Evolutionary conservation across 2,329 filamentous ascomycete species (phyloP).

Genomic region (Nemania sp.): DNA sequence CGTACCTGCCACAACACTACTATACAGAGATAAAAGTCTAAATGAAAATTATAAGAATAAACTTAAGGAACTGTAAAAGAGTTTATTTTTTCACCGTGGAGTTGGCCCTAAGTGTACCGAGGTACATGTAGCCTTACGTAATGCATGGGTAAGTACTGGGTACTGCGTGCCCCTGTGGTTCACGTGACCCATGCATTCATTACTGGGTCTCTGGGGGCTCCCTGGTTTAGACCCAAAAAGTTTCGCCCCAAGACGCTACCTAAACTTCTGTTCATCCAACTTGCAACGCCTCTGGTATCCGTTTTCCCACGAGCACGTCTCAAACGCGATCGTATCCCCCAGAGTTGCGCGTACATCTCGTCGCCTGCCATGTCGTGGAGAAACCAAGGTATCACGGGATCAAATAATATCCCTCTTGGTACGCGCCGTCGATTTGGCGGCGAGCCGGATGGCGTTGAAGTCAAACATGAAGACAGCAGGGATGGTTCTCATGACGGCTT

Average conservation of each 20-base stretch:
- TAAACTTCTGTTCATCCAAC: neutral
- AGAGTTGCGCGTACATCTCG: neutral
- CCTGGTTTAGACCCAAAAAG: constrained; percentile 21
- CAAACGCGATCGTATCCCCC: neutral
- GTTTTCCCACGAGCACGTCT: neutral
- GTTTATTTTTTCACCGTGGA: no score
- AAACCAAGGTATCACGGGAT: constrained; percentile 88
- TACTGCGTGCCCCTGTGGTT: neutral
- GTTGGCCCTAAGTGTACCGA: no score
- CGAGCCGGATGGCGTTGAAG: constrained; percentile 50
- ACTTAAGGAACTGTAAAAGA: no score
- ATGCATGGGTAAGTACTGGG: neutral
- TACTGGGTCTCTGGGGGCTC: constrained; percentile 14
- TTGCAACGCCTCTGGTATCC: neutral
- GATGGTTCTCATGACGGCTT: constrained; percentile 41
- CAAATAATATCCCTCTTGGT: constrained; percentile 95
- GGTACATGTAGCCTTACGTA: neutral
- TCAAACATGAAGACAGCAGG: constrained; percentile 38
- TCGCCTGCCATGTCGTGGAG: constrained; percentile 63
- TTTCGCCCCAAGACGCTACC: constrained; percentile 24
- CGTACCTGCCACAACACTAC: no score
- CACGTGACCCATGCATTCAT: constrained; percentile 19
- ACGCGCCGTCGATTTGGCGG: constrained; percentile 79
- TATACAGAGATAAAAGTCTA: no score
- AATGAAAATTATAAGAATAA: no score